phyloP scores from a whole-genome alignment of 169 alveolate species.

The Perkinsus marinus region DNA sequence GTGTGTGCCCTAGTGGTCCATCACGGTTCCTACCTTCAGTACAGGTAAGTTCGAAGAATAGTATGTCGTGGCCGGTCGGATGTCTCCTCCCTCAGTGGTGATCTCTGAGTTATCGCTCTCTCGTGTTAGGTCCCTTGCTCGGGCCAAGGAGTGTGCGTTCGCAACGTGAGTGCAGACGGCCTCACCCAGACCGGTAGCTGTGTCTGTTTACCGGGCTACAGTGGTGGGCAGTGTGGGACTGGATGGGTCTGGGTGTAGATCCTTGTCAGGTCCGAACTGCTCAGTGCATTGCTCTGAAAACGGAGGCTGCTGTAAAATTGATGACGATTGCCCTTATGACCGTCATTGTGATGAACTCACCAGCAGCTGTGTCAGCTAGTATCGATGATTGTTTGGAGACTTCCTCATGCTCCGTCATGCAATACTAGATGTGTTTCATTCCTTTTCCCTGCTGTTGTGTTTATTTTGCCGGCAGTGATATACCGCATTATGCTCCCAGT shows the following conservation, averaged over 20 bases:
- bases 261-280: background rate
- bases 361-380: background rate
- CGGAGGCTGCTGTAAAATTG: slow-evolving; percentile 4
- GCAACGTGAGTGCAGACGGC: background rate
- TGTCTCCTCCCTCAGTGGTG: too few species aligned
- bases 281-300: background rate
- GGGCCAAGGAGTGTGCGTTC: slow-evolving; percentile 7
- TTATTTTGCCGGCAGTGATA: background rate
- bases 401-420: background rate
- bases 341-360: background rate
- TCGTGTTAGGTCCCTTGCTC: background rate
- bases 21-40: background rate
- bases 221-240: background rate
- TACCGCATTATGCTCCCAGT: background rate
- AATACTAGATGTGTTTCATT: background rate
- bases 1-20: background rate
- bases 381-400: background rate
- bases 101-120: too few species aligned
- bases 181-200: background rate
- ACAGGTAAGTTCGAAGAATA: background rate
- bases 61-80: too few species aligned
- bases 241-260: background rate
- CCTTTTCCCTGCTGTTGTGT: background rate
- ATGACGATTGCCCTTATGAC: slow-evolving; percentile 6
- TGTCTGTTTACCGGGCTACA: background rate